These are phyloP conservation scores for Candida ortonii DNA, from an alignment of 805 yeast species.

Conservation along the genomic window DNA sequence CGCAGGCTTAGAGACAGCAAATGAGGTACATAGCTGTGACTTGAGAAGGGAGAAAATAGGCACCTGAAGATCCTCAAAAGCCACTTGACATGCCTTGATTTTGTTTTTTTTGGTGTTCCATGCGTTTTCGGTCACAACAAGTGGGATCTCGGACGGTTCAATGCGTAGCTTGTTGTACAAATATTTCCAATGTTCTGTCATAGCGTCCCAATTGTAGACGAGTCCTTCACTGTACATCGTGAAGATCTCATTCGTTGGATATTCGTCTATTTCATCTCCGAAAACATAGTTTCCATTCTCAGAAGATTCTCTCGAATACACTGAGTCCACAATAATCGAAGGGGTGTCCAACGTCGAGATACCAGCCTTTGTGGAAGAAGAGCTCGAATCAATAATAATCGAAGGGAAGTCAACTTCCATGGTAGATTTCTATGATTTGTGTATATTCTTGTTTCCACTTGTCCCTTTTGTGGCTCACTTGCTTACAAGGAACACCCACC, in stretches of 20 bases:
- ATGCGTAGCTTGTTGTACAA: conserved; percentile 54
- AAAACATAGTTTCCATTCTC: conserved; percentile 25
- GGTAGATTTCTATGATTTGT: conserved; percentile 1
- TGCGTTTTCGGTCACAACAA: conserved; percentile 53
- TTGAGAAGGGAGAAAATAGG: conserved; percentile 76
- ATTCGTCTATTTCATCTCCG: conserved; percentile 42
- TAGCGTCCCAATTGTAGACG: conserved; percentile 70
- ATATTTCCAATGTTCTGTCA: conserved; percentile 65
- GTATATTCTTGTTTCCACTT: too few relatives aligned
- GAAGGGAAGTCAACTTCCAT: conserved; percentile 47
- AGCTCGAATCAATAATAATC: conserved; percentile 68
- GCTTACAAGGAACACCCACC: too few relatives aligned
- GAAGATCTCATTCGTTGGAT: conserved; percentile 48
- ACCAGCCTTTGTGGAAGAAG: conserved; percentile 66
- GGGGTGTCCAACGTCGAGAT: conserved; percentile 66
- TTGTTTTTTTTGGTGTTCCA: conserved; percentile 67
- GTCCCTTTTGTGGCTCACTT: too few relatives aligned
- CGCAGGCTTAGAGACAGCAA: conserved; percentile 68
- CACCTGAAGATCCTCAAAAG: conserved; percentile 69
- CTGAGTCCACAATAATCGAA: conserved; percentile 52
- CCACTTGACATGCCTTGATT: conserved; percentile 60
- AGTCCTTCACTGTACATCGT: conserved; percentile 63
- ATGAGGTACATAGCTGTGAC: conserved; percentile 73
- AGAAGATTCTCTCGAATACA: conserved; percentile 42
- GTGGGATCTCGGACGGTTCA: conserved; percentile 59